Base-by-base conservation (phyloP, 2,329 filamentous ascomycete species). In the Cryphonectria parasitica region DNA sequence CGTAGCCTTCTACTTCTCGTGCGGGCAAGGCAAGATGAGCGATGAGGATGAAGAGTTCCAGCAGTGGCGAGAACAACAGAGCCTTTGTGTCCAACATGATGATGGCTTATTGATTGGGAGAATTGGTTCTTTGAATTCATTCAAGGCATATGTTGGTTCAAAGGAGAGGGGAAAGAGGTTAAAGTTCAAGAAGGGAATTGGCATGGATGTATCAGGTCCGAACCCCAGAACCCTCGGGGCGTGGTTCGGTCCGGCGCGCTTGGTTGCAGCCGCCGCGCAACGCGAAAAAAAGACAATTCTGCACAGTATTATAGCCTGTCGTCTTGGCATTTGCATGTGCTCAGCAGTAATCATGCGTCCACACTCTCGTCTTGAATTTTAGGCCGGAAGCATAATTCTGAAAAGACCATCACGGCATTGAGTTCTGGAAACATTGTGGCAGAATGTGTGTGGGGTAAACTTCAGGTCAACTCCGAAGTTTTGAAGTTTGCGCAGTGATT, bases 1-100 rank as follows among this genome's bases (percentile, higher is more conserved):
- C 69, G 39, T 71, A 71, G 25, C 69, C 69, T 41, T 71, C 69
- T 5, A 66, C 52, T 31, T 62, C 45, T 2, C 22, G 49, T 28
- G 69, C 69, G 15, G 69, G 69, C 25, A 71, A 63, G 11, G 63
- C 19, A 63, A 71, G 54, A 31, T 71, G 69, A 41, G 68, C 66
- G 15, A 58, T 56, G 69, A 71, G 67, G 22, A 71, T 64, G 19
- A 36, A 52, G 54, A 71, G 54, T 67, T 71, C 66, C 17, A 71
- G 39, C 41, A 71, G 67, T 36, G 69, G 66, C 22, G 69, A 66
- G 58, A 69, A 58, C 22, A 71, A 36, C 34, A 69, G 34, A 28
- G 69, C 58, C n/a, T 52, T 49, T 10, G n/a, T 19, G 10, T 54
- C 67, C 11, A 39, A 11, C 63, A 69, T 71, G 34, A 15, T 64